Evolutionary conservation across 495 filamentous ascomycete genomes (phyloP).

Genomic region (Podospora australis): DNA sequence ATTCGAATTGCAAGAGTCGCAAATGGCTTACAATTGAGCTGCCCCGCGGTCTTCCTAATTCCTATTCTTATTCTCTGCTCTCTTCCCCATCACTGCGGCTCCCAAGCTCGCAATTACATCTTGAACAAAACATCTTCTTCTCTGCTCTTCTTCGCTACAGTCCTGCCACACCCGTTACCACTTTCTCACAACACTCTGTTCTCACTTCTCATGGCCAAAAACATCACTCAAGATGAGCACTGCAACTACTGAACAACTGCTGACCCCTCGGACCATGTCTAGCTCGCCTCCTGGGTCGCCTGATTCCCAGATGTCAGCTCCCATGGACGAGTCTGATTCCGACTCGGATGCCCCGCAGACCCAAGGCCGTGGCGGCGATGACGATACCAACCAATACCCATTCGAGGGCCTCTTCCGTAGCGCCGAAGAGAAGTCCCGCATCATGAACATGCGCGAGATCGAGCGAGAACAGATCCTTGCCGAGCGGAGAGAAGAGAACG

Average conservation of each 20-base stretch:
- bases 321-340: conserved; percentile 86
- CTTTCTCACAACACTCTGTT: no score
- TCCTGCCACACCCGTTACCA: no score
- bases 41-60: background rate
- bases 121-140: no score
- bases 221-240: no score
- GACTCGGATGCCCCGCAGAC: conserved; percentile 54
- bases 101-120: no score
- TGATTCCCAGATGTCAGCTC: conserved; percentile 70
- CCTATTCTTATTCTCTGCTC: background rate
- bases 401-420: conserved; percentile 83
- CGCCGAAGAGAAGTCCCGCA: conserved; percentile 68
- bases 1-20: no score
- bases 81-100: no score
- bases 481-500: conserved; percentile 74
- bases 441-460: conserved; percentile 83
- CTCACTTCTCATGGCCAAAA: no score
- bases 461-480: conserved; percentile 85
- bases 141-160: no score
- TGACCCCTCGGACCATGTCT: background rate
- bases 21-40: background rate
- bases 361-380: conserved; percentile 47
- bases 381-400: conserved; percentile 67
- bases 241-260: no score
- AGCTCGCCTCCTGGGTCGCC: conserved; percentile 61